These are phyloP conservation scores for Pythium oligandrum DNA, from an alignment of 352 stramenopile species.

Conservation along the genomic window DNA sequence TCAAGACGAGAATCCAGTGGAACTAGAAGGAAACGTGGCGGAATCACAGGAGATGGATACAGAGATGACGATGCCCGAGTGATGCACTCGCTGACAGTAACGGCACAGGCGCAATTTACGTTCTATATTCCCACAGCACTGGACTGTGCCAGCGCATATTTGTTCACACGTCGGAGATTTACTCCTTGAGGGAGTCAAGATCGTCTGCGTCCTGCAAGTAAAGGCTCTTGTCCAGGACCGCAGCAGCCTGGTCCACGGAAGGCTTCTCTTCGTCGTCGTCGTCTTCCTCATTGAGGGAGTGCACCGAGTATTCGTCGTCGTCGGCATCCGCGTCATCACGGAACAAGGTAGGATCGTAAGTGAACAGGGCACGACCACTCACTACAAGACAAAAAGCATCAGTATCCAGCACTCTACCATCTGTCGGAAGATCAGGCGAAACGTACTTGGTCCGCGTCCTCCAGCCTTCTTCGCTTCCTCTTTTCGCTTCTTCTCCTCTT, in stretches of 20 bases:
- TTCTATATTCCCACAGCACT: no score
- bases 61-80: conserved; percentile 1
- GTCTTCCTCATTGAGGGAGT: conserved; percentile 48
- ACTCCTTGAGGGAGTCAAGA: conserved; percentile 76
- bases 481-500: conserved; percentile 81
- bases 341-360: conserved; percentile 88
- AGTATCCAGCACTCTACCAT: background rate
- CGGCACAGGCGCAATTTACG: no score
- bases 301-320: conserved; percentile 78
- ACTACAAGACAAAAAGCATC: conserved; percentile 35
- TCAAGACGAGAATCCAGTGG: conserved; percentile 5
- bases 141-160: no score
- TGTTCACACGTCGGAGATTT: conserved; percentile 8
- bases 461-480: conserved; percentile 84
- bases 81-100: background rate
- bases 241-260: conserved; percentile 42
- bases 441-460: conserved; percentile 80
- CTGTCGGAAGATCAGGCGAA: background rate
- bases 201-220: conserved; percentile 79
- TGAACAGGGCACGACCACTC: conserved; percentile 89
- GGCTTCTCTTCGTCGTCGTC: conserved; percentile 42
- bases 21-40: conserved; percentile 1
- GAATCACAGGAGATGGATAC: background rate
- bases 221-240: conserved; percentile 80
- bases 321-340: conserved; percentile 87